A percentile compares a stretch with the other conserved stretches of the same genome.
Evolutionary conservation across 1,284 basidiomycete species (phyloP).

Genomic region (Vanrija sp.): DNA sequence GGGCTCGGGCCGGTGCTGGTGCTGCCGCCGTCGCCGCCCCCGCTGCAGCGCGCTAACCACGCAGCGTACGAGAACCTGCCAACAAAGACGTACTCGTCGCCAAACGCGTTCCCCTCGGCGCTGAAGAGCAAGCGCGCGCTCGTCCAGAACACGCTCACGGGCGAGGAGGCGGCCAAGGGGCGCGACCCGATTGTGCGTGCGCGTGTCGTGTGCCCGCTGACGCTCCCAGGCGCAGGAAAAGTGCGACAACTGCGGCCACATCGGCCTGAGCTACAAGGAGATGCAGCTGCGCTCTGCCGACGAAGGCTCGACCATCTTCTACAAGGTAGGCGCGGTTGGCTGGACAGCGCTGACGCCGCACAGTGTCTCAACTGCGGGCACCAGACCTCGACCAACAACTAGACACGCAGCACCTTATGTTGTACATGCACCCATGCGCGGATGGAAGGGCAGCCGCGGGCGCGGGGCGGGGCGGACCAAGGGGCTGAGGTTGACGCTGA

Average conservation of each 20-base stretch:
- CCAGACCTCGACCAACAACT: slow-evolving; percentile 50
- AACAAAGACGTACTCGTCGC: slow-evolving; percentile 84
- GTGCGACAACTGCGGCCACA: slow-evolving; percentile 84
- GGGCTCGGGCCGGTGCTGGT: too few species aligned
- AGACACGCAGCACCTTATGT: slow-evolving; percentile 12
- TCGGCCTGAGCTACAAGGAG: slow-evolving; percentile 51
- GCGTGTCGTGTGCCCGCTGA: slow-evolving; percentile 1
- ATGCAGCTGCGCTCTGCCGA: slow-evolving; percentile 77
- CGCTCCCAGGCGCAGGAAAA: slow-evolving; percentile 73
- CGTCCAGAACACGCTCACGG: slow-evolving; percentile 78
- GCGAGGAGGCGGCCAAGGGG: slow-evolving; percentile 67
- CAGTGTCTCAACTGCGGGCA: slow-evolving; percentile 50
- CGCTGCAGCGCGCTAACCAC: background rate
- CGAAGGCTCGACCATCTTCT: slow-evolving; percentile 76
- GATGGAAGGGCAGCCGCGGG: too few species aligned
- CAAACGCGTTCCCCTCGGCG: slow-evolving; percentile 88
- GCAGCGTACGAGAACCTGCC: slow-evolving; percentile 89
- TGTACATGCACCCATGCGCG: slow-evolving; percentile 1
- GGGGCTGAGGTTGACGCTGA: too few species aligned
- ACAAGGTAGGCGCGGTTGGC: slow-evolving; percentile 34
- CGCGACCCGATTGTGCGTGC: slow-evolving; percentile 57
- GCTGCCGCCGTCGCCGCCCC: too few species aligned
- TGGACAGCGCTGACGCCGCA: slow-evolving; percentile 1
- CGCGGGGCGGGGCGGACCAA: too few species aligned
- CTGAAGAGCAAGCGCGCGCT: slow-evolving; percentile 79